Evolutionary conservation across 495 filamentous ascomycete genomes (phyloP).

Genomic region (Xylaria longipes): DNA sequence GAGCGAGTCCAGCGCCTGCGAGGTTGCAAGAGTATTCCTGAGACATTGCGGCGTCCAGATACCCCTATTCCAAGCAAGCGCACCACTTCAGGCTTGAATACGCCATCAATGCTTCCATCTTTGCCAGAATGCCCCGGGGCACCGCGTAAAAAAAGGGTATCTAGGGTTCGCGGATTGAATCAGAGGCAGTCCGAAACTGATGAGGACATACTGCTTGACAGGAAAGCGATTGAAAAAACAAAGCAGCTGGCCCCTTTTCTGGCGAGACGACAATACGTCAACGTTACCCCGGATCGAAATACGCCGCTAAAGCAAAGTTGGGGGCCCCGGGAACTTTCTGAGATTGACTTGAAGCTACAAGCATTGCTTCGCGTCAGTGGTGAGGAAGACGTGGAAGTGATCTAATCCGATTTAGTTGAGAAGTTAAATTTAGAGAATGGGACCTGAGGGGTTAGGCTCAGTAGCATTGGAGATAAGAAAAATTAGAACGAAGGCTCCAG

Average conservation of each 20-base stretch:
- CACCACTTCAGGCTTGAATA: neutral
- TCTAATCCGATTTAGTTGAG: neutral
- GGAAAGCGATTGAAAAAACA: neutral
- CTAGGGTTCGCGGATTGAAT: neutral
- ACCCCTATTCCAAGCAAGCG: neutral
- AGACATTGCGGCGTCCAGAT: neutral
- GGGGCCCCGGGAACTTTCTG: neutral
- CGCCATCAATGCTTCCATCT: neutral
- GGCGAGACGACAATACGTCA: neutral
- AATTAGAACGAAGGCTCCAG: neutral
- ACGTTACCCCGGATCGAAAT: neutral
- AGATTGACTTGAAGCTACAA: neutral
- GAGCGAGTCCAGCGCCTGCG: constrained; percentile 8
- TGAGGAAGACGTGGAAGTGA: neutral
- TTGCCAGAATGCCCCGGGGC: constrained; percentile 13
- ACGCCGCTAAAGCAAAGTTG: neutral
- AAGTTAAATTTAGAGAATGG: neutral
- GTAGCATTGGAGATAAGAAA: neutral
- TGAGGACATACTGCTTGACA: constrained; percentile 9
- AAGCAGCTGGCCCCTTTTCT: neutral
- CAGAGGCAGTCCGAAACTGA: neutral
- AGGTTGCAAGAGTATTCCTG: neutral
- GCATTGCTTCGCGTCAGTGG: neutral
- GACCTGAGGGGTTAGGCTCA: neutral
- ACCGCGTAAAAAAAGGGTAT: neutral